Evolutionary conservation across 768 basidiomycete species (phyloP).

Genomic region (Agaricus subrufescens): DNA sequence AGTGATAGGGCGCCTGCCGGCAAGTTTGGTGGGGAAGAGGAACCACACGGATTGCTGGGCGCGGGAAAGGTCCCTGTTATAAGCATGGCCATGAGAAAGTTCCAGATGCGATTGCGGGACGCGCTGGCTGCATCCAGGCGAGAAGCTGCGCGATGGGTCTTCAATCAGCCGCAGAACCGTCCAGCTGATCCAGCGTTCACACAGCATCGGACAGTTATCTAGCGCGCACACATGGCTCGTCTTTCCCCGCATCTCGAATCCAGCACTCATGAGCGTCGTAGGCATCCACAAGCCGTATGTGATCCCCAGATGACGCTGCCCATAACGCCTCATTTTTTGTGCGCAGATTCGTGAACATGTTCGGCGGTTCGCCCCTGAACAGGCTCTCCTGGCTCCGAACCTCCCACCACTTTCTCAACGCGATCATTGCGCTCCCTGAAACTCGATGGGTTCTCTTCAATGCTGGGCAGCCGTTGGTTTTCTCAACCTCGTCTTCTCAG

Average conservation of each 20-base stretch:
- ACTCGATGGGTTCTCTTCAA: slow-evolving; percentile 81
- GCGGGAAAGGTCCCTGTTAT: not conserved
- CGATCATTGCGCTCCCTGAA: slow-evolving; percentile 51
- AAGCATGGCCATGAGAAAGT: not conserved
- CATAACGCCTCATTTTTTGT: not conserved
- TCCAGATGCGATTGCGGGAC: not conserved
- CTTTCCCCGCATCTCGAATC: not conserved
- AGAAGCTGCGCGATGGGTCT: not conserved
- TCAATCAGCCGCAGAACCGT: not conserved
- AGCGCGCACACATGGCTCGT: not conserved
- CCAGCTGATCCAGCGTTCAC: slow-evolving; percentile 2
- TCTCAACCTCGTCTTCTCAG: slow-evolving; percentile 23
- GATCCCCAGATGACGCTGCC: not conserved
- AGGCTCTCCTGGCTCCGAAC: slow-evolving; percentile 78
- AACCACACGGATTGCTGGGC: not conserved
- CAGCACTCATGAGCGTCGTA: not conserved
- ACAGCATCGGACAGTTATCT: not conserved
- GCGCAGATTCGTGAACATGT: slow-evolving; percentile 31
- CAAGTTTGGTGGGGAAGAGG: not conserved
- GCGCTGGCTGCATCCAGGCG: not conserved
- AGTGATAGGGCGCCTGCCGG: not conserved
- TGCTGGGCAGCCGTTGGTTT: slow-evolving; percentile 61
- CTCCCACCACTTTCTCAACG: slow-evolving; percentile 72
- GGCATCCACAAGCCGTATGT: slow-evolving; percentile 20
- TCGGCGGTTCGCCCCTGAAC: slow-evolving; percentile 68